A percentile compares a stretch with the other conserved stretches of the same genome.
Evolutionary conservation across 306 rosid genomes (phyloP).

Genomic region (Datisca glomerata): DNA sequence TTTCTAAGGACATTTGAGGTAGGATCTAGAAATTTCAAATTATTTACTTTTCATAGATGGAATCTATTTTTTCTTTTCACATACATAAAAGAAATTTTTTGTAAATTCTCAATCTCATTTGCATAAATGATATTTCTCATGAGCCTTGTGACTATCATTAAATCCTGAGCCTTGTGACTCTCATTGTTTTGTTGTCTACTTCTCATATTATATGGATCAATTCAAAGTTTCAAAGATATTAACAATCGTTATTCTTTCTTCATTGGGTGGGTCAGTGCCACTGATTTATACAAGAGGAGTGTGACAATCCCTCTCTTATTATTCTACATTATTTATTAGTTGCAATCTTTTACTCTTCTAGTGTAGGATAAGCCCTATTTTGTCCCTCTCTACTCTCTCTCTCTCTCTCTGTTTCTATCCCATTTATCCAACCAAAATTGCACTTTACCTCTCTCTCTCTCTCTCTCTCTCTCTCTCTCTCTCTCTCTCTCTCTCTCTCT

Average conservation of each 20-base stretch:
- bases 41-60: background rate
- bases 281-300: constrained; percentile 24
- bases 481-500: constrained; percentile 18
- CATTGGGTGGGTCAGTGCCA: constrained; percentile 53
- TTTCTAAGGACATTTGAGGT: too few relatives aligned
- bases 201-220: constrained; percentile 20
- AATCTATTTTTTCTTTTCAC: background rate
- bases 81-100: background rate
- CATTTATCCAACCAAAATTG: constrained; percentile 33
- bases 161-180: constrained; percentile 4
- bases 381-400: constrained; percentile 7
- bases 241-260: constrained; percentile 16
- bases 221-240: constrained; percentile 49
- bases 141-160: constrained; percentile 20
- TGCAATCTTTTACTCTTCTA: constrained; percentile 17
- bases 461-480: constrained; percentile 17
- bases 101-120: background rate
- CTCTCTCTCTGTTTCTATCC: constrained; percentile 6
- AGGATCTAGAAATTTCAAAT: background rate
- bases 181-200: constrained; percentile 5
- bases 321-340: constrained; percentile 28
- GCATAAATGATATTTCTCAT: constrained; percentile 15
- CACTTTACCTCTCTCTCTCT: constrained; percentile 13
- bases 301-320: constrained; percentile 28
- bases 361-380: constrained; percentile 19